phyloP scores from a whole-genome alignment of 2,329 filamentous ascomycete species.

The Pseudopithomyces chartarum region DNA sequence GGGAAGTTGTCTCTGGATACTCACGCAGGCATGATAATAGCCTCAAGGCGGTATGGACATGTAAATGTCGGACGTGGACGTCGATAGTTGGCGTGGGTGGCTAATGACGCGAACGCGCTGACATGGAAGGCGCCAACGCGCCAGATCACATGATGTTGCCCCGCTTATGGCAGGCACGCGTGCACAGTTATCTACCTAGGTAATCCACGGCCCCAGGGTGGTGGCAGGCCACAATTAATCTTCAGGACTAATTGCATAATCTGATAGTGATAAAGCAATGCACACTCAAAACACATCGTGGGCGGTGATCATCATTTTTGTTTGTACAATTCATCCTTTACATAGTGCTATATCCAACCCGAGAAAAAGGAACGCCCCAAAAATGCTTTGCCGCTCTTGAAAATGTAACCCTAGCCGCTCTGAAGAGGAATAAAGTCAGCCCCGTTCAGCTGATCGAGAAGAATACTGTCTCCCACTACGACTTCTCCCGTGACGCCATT shows the following conservation, averaged over 20 bases:
- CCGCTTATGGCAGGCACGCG: constrained; percentile 7
- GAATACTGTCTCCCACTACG: constrained; percentile 6
- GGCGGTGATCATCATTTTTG: neutral
- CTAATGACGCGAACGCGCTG: constrained; percentile 34
- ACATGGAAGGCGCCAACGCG: constrained; percentile 25
- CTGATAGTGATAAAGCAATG: neutral
- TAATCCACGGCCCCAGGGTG: no score
- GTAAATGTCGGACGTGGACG: constrained; percentile 24
- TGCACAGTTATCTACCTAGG: neutral
- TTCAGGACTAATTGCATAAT: neutral
- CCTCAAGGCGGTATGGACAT: constrained; percentile 30
- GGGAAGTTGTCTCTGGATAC: constrained; percentile 11
- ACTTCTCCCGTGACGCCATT: constrained; percentile 29
- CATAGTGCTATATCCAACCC: neutral
- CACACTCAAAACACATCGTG: neutral
- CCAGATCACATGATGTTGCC: constrained; percentile 21
- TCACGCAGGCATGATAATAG: constrained; percentile 42
- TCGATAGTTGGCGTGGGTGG: constrained; percentile 25
- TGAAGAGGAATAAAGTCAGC: neutral
- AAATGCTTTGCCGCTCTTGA: constrained; percentile 11
- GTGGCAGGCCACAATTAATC: neutral
- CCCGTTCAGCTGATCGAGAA: neutral
- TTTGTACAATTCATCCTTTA: neutral
- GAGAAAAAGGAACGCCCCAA: constrained; percentile 3
- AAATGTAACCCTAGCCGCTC: neutral